Base-by-base conservation (phyloP, 2,329 filamentous ascomycete genomes). In the Fusarium setosum region DNA sequence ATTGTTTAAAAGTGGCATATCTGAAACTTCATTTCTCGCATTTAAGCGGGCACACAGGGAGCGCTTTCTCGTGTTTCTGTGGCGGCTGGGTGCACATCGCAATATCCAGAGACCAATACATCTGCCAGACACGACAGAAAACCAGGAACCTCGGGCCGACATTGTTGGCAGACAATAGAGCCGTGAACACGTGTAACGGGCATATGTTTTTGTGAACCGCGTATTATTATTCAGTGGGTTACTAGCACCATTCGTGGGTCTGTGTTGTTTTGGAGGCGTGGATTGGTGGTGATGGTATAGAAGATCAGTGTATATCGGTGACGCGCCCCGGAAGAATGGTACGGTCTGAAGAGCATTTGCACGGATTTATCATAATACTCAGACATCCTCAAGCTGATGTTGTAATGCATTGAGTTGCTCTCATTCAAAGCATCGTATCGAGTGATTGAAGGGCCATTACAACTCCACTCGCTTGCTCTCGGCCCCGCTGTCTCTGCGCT, bases 1-100 rank as follows among this genome's bases (percentile, higher is more conserved):
- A 34, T 34, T 50, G 37, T 52, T 58, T 49, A 47, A 59, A 59
- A 48, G 52, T 47, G 58, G 58, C 44, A 44, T 44, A 65, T 62
- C 42, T 62, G 65, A 67, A 67, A 65, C 65, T 38, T 68, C 40
- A 50, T 65, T 37, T 67, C 59, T 38, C 41, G 44, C 47, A 35
- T 53, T 41, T 49, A 61, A 47, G 62, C 51, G 54, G 63, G 50
- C 51, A 61, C 49, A 38, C 41, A 56, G 51, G 60, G 38, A 57
- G 40, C 42, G 20, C 31, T 56, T 67, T 41, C 50, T 56, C 62
- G 56, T 65, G 64, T 64, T 38, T 52, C n/a, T 18, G 12, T 34
- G 18, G 17, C 18, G 47, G 40, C 37, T 42, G 23, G 37, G 34
- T 65, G 65, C 61, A 48, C 57, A 66, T 68, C 65, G 37, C 51